Evolutionary conservation across 2,329 filamentous ascomycete genomes (phyloP).

Genomic region (Verticillium dahliae): DNA sequence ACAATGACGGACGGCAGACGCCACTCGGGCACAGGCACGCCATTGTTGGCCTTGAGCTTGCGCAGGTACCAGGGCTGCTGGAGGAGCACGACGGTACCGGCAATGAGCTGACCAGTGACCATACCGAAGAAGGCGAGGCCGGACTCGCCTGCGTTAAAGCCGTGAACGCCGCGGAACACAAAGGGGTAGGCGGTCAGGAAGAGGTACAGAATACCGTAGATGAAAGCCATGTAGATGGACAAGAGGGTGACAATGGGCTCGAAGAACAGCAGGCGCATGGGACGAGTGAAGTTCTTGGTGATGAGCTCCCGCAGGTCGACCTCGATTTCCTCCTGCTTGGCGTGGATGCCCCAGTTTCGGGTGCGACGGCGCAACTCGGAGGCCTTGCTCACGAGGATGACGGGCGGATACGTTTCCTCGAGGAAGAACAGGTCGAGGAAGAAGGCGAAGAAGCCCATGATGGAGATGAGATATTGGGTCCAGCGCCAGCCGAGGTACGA

Average conservation of each 20-base stretch:
- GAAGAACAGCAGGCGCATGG: conserved; percentile 56
- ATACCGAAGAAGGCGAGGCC: conserved; percentile 84
- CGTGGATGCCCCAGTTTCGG: conserved; percentile 64
- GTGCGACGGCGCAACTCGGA: conserved; percentile 55
- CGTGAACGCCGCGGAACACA: conserved; percentile 68
- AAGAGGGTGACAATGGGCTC: conserved; percentile 65
- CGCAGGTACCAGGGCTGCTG: conserved; percentile 61
- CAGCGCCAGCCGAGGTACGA: conserved; percentile 65
- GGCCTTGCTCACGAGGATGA: conserved; percentile 57
- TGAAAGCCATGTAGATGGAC: conserved; percentile 68
- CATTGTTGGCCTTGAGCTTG: conserved; percentile 62
- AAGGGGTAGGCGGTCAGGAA: conserved; percentile 82
- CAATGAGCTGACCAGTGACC: conserved; percentile 65
- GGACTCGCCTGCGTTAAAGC: conserved; percentile 60
- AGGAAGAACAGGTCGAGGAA: conserved; percentile 55
- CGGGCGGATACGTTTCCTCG: conserved; percentile 63
- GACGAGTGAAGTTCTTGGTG: conserved; percentile 61
- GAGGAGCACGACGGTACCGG: conserved; percentile 56
- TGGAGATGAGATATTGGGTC: conserved; percentile 58
- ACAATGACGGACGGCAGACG: conserved; percentile 56
- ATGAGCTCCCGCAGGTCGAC: conserved; percentile 57
- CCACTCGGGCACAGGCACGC: conserved; percentile 60
- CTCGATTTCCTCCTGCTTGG: conserved; percentile 66
- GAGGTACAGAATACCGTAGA: conserved; percentile 74
- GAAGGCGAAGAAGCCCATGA: conserved; percentile 59